Conservation (phyloP, 2,329 filamentous ascomycete species). For the Juglanconis sp. region DNA sequence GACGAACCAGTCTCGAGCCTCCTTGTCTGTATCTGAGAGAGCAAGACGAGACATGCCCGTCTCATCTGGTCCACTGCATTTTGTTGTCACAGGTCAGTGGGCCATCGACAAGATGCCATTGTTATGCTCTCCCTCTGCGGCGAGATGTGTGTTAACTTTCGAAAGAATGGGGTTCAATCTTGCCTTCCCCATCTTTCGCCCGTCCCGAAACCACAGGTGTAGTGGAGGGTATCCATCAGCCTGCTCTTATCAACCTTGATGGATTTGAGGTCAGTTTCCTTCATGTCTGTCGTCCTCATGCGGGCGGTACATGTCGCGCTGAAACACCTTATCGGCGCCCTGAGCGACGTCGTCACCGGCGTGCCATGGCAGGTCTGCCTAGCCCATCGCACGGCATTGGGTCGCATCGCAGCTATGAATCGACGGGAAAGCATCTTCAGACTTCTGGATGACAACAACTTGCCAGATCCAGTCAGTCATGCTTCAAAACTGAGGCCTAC, state of each 20-base stretch:
- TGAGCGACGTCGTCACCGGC: too few species aligned
- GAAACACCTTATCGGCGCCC: slow-evolving; percentile 5
- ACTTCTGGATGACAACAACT: neutral
- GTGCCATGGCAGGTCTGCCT: neutral
- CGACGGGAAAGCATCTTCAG: neutral
- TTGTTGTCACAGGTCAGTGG: slow-evolving; percentile 14
- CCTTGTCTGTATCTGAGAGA: slow-evolving; percentile 68
- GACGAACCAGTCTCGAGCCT: slow-evolving; percentile 73
- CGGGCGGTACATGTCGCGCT: neutral
- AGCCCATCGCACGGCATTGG: neutral
- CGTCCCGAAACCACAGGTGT: slow-evolving; percentile 64
- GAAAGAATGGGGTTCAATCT: slow-evolving; percentile 28
- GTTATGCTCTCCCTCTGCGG: too few species aligned
- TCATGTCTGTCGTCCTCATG: slow-evolving; percentile 14
- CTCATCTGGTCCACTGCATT: slow-evolving; percentile 50
- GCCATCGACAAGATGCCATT: slow-evolving; percentile 1
- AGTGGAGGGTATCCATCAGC: slow-evolving; percentile 61
- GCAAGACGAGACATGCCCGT: slow-evolving; percentile 76
- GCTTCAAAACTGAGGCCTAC: neutral
- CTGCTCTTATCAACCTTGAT: slow-evolving; percentile 57
- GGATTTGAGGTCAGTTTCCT: slow-evolving; percentile 6
- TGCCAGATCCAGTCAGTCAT: neutral
- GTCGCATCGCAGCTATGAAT: neutral
- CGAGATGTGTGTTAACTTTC: too few species aligned
- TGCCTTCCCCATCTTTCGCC: slow-evolving; percentile 67